Evolutionary conservation across 257 asterid species (phyloP).

Genomic region (Nicotiana otophora): DNA sequence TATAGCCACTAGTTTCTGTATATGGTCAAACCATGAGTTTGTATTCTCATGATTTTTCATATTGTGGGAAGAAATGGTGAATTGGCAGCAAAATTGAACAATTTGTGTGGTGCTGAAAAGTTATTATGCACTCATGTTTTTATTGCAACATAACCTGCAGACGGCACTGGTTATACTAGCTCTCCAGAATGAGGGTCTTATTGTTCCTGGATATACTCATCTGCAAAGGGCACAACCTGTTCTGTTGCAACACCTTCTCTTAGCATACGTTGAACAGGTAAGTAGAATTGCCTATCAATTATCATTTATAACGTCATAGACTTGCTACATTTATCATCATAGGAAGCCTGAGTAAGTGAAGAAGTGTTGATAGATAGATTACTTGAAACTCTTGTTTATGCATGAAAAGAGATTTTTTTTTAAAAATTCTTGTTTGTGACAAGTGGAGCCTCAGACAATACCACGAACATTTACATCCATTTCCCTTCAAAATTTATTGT

Average conservation of each 20-base stretch:
- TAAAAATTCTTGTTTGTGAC: background rate
- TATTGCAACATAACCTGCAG: constrained; percentile 27
- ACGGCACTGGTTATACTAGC: constrained; percentile 67
- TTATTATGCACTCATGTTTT: constrained; percentile 13
- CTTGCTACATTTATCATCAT: background rate
- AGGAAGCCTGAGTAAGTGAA: background rate
- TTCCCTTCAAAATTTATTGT: background rate
- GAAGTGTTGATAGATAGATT: background rate
- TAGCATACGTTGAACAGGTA: constrained; percentile 93
- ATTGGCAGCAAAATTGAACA: background rate
- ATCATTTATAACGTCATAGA: background rate
- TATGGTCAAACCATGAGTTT: background rate
- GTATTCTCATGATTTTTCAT: background rate
- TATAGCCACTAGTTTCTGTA: background rate
- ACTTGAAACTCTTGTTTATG: background rate
- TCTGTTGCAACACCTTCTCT: constrained; percentile 90
- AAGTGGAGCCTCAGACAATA: background rate
- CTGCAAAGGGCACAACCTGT: constrained; percentile 98
- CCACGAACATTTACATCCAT: background rate
- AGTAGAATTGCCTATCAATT: background rate
- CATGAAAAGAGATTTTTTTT: background rate
- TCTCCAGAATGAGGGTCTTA: constrained; percentile 61
- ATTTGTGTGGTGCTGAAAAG: background rate
- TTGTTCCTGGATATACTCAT: constrained; percentile 98
- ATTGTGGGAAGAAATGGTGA: background rate